Conservation (phyloP, 495 filamentous ascomycete species). For the Daldinia vernicosa region DNA sequence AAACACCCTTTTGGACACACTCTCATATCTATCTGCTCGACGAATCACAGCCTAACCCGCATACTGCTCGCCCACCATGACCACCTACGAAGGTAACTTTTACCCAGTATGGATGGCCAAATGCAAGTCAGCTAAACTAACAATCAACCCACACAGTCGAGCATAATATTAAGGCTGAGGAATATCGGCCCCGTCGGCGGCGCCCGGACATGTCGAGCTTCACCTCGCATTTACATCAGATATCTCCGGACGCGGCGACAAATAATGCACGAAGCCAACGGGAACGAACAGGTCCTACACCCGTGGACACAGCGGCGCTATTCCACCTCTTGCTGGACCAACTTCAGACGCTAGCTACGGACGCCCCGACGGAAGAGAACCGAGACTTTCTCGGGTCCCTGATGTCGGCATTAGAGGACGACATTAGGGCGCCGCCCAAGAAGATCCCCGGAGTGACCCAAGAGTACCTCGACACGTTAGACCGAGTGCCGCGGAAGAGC, state of each 20-base stretch:
- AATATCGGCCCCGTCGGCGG: constrained; percentile 58
- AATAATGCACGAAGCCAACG: constrained; percentile 53
- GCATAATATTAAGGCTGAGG: constrained; percentile 71
- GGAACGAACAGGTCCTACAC: constrained; percentile 73
- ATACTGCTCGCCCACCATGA: constrained; percentile 47
- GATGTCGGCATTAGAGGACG: constrained; percentile 67
- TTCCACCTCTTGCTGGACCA: constrained; percentile 64
- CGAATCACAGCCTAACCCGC: neutral
- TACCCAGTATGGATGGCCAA: constrained; percentile 22
- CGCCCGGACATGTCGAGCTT: constrained; percentile 90
- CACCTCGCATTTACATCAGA: constrained; percentile 76
- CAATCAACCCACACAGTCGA: constrained; percentile 68
- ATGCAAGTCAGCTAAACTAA: neutral
- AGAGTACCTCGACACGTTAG: constrained; percentile 80
- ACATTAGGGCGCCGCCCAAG: constrained; percentile 71
- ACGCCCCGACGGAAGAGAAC: constrained; percentile 69
- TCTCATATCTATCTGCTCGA: neutral
- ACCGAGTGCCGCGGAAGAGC: constrained; percentile 75
- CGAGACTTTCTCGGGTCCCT: constrained; percentile 66
- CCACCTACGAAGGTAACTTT: constrained; percentile 56
- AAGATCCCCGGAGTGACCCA: constrained; percentile 80
- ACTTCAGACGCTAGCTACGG: constrained; percentile 49
- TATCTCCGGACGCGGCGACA: constrained; percentile 53
- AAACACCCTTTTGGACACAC: neutral
- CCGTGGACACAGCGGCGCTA: constrained; percentile 73